A percentile compares a stretch with the other conserved stretches of the same genome.
phyloP scores from a whole-genome alignment of 2,329 filamentous ascomycete species.

The Corniculantispora saksenae region DNA sequence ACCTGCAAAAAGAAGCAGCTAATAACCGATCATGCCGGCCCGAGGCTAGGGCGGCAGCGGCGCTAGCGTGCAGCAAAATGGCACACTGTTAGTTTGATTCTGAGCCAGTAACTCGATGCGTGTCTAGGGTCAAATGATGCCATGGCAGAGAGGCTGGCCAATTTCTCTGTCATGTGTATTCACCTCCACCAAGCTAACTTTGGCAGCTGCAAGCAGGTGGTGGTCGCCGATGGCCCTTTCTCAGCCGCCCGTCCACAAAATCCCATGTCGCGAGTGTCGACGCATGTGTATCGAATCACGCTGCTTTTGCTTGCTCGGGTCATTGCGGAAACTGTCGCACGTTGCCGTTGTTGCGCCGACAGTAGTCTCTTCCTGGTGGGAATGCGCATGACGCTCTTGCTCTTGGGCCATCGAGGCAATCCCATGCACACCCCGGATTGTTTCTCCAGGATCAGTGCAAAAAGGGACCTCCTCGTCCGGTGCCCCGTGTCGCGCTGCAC shows the following conservation, averaged over 20 bases:
- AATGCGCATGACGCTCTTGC: background rate
- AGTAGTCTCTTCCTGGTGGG: background rate
- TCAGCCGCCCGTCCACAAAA: background rate
- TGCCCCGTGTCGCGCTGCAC: background rate
- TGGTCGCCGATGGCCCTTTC: background rate
- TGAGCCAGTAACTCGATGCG: background rate
- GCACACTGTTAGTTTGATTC: background rate
- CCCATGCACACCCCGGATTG: slow-evolving; percentile 13
- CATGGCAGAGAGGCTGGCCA: background rate
- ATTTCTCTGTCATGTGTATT: slow-evolving; percentile 14
- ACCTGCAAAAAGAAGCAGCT: background rate
- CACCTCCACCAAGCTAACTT: background rate
- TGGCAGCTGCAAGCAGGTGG: background rate
- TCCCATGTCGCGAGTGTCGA: background rate
- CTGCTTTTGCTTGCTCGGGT: background rate
- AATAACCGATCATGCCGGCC: slow-evolving; percentile 17
- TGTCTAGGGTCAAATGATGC: background rate
- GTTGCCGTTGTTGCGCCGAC: background rate
- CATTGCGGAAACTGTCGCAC: slow-evolving; percentile 13
- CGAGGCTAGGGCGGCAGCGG: slow-evolving; percentile 16
- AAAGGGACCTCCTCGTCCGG: background rate
- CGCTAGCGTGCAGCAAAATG: slow-evolving; percentile 2
- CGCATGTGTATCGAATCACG: background rate
- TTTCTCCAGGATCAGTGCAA: slow-evolving; percentile 15
- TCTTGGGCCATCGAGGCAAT: background rate